These are phyloP conservation scores for Annulohypoxylon nitens DNA, from an alignment of 495 filamentous ascomycete species.

Conservation along the genomic window DNA sequence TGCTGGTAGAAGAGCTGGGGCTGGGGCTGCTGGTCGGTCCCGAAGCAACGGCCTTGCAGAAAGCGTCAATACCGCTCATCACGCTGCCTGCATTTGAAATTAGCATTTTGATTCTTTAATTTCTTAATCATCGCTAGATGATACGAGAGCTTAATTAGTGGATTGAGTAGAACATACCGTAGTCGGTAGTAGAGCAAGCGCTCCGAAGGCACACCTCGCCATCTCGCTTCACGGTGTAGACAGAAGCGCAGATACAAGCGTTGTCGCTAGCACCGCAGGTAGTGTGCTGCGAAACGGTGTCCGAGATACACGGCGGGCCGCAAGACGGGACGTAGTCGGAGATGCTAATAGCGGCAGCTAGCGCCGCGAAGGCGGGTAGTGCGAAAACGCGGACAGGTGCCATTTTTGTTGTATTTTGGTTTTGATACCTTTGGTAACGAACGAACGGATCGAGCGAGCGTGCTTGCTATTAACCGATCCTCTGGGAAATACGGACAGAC, in stretches of 20 bases:
- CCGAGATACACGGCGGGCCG: slow-evolving; percentile 55
- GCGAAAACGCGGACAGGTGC: slow-evolving; percentile 50
- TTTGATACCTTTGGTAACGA: slow-evolving; percentile 31
- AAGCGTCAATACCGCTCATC: slow-evolving; percentile 47
- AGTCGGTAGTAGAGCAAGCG: slow-evolving; percentile 45
- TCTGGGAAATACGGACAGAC: slow-evolving; percentile 8
- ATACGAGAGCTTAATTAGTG: not conserved
- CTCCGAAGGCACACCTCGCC: slow-evolving; percentile 50
- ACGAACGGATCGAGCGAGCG: slow-evolving; percentile 29
- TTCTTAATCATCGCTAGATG: no score
- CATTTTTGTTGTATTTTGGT: slow-evolving; percentile 38
- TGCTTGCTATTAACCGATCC: slow-evolving; percentile 6
- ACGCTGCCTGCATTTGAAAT: slow-evolving; percentile 38
- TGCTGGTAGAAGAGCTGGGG: slow-evolving; percentile 28
- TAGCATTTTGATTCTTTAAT: not conserved
- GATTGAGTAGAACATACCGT: slow-evolving; percentile 44
- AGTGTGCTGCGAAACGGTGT: slow-evolving; percentile 50
- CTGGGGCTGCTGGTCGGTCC: slow-evolving; percentile 39
- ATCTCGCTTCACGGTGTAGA: slow-evolving; percentile 51
- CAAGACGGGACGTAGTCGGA: slow-evolving; percentile 56
- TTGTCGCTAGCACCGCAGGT: slow-evolving; percentile 56
- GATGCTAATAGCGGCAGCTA: slow-evolving; percentile 55
- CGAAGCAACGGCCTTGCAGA: slow-evolving; percentile 45
- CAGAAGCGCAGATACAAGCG: slow-evolving; percentile 58
- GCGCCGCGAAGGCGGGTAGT: slow-evolving; percentile 53